Conservation (phyloP, 495 filamentous ascomycete species). For the Xylaria curta region DNA sequence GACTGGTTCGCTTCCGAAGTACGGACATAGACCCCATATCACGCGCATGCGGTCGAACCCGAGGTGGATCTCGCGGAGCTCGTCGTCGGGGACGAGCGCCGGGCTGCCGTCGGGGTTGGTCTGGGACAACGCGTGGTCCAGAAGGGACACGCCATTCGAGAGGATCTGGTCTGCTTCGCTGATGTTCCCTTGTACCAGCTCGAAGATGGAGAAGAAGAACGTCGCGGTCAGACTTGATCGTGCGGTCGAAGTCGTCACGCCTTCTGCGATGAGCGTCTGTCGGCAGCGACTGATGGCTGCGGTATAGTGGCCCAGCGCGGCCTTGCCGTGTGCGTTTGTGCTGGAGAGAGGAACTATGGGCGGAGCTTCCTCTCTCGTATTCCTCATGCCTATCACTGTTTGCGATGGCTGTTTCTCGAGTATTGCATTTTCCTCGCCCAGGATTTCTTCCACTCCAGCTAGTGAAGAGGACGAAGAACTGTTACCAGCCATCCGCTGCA, state of each 20-base stretch:
- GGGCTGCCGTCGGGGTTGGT: slow-evolving; percentile 6
- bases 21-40: slow-evolving; percentile 34
- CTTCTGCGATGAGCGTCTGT: slow-evolving; percentile 23
- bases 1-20: slow-evolving; percentile 23
- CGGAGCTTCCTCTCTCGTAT: not conserved
- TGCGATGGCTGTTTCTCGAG: not conserved
- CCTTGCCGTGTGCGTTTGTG: slow-evolving; percentile 19
- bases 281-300: slow-evolving; percentile 38
- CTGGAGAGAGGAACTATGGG: slow-evolving; percentile 21
- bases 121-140: slow-evolving; percentile 27
- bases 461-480: not conserved
- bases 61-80: slow-evolving; percentile 24
- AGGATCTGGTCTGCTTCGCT: slow-evolving; percentile 34
- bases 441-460: not conserved
- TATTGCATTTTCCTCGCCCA: not conserved
- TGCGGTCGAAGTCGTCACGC: slow-evolving; percentile 21
- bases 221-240: slow-evolving; percentile 26
- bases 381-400: not conserved
- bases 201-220: slow-evolving; percentile 38
- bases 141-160: slow-evolving; percentile 27
- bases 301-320: slow-evolving; percentile 38
- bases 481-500: not conserved
- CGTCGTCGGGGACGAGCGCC: slow-evolving; percentile 18
- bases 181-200: slow-evolving; percentile 43
- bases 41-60: slow-evolving; percentile 33